Percentiles rank a stretch among this genome's conserved stretches.
phyloP scores from a whole-genome alignment of 208 protist genomes.

The Wallacemonas sp. region DNA sequence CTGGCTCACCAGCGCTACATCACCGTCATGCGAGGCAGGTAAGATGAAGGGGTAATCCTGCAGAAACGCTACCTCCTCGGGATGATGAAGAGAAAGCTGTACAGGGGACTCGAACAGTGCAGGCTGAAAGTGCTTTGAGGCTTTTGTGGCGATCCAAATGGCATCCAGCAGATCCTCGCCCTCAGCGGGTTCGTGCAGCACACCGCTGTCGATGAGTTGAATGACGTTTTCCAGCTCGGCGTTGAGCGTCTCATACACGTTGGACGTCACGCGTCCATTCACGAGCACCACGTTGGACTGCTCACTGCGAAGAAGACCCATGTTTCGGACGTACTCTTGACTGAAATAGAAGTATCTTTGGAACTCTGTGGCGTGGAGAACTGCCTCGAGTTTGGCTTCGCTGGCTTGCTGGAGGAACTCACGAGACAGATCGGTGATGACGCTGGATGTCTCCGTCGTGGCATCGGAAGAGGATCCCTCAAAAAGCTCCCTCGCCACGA shows the following conservation, averaged over 20 bases:
- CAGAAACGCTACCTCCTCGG: constrained; percentile 18
- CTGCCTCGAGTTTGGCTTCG: constrained; percentile 6
- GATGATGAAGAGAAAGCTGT: constrained; percentile 13
- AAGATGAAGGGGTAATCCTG: constrained; percentile 25
- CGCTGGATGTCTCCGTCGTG: too few relatives aligned
- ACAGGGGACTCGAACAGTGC: constrained; percentile 8
- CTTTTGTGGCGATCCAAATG: constrained; percentile 42
- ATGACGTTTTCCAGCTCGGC: constrained; percentile 8
- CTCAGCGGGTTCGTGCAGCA: constrained; percentile 12
- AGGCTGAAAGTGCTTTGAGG: constrained; percentile 19
- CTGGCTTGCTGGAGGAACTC: neutral
- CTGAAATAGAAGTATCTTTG: constrained; percentile 15
- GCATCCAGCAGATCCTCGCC: constrained; percentile 37
- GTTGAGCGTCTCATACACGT: constrained; percentile 11
- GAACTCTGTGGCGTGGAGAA: constrained; percentile 17
- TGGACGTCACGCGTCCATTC: neutral
- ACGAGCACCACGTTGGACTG: constrained; percentile 2
- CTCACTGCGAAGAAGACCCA: constrained; percentile 17
- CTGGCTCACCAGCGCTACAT: constrained; percentile 28
- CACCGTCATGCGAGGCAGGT: constrained; percentile 22
- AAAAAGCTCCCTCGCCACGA: neutral
- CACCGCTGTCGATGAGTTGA: constrained; percentile 19
- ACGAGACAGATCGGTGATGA: too few relatives aligned
- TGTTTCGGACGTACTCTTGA: neutral
- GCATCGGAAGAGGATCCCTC: too few relatives aligned